Percentiles rank a stretch among this genome's conserved stretches.
Conservation (phyloP, 2,329 filamentous ascomycete species). For the Fusarium caatingaense region DNA sequence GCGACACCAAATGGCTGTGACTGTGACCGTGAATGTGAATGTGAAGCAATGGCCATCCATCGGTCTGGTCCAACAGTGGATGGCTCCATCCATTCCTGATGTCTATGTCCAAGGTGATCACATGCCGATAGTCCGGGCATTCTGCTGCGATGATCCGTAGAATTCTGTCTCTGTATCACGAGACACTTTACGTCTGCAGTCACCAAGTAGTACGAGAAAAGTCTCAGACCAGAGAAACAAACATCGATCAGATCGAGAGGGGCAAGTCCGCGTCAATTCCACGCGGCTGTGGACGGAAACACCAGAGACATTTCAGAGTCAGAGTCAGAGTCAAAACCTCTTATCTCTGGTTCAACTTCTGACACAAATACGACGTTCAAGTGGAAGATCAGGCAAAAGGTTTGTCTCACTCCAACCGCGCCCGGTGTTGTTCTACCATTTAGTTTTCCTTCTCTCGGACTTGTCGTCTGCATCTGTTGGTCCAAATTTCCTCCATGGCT, state of each 20-base stretch:
- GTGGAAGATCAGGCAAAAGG: constrained; percentile 8
- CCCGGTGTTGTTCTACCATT: constrained; percentile 26
- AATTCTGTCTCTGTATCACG: constrained; percentile 24
- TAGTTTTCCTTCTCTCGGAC: constrained; percentile 26
- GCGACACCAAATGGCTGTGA: background rate
- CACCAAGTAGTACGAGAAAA: background rate
- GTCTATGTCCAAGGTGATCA: constrained; percentile 33
- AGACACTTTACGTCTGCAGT: constrained; percentile 22
- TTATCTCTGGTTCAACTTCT: constrained; percentile 10
- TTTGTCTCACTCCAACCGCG: constrained; percentile 34
- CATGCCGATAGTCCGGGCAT: constrained; percentile 34
- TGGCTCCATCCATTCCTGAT: constrained; percentile 20
- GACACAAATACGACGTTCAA: constrained; percentile 1
- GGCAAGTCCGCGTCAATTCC: background rate
- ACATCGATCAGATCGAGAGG: background rate
- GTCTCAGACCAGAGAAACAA: constrained; percentile 25
- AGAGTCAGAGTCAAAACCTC: background rate
- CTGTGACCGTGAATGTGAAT: background rate
- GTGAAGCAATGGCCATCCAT: constrained; percentile 19
- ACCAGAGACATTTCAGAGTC: constrained; percentile 5
- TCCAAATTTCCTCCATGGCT: constrained; percentile 20
- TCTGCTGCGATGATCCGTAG: constrained; percentile 26
- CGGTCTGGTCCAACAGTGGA: constrained; percentile 22
- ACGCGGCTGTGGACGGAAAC: constrained; percentile 11
- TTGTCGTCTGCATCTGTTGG: constrained; percentile 34